Conservation (phyloP, 1,284 basidiomycete genomes). For the Stereum hirsutum region DNA sequence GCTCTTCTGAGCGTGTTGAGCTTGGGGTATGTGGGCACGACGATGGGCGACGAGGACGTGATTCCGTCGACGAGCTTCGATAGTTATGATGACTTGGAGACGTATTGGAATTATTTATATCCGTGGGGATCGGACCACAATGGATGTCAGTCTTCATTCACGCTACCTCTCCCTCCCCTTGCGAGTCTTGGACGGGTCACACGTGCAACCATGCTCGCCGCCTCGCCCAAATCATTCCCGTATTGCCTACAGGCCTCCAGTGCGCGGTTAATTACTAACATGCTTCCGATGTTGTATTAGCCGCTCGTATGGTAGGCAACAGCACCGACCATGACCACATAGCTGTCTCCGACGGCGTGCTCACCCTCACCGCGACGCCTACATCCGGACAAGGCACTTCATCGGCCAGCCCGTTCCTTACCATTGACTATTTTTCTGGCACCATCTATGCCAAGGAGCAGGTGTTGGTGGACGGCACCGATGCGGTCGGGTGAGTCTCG, state of each 20-base stretch:
- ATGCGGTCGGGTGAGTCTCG: background rate
- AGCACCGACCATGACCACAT: conserved; percentile 29
- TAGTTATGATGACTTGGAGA: conserved; percentile 25
- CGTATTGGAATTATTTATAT: conserved; percentile 32
- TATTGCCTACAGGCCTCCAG: too few species aligned
- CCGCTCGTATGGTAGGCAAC: conserved; percentile 32
- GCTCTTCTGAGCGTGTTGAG: too few species aligned
- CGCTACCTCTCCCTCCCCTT: background rate
- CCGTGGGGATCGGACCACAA: conserved; percentile 39
- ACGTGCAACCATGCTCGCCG: too few species aligned
- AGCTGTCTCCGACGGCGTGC: conserved; percentile 24
- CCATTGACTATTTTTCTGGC: conserved; percentile 8
- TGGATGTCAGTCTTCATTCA: conserved; percentile 22
- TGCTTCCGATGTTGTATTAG: conserved; percentile 11
- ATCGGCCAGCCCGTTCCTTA: conserved; percentile 23
- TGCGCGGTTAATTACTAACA: background rate
- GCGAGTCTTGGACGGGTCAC: too few species aligned
- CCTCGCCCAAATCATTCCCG: too few species aligned
- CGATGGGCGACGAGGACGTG: conserved; percentile 25
- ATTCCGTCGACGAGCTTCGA: conserved; percentile 30
- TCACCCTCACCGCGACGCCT: conserved; percentile 31
- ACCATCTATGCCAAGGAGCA: conserved; percentile 32
- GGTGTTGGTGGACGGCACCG: conserved; percentile 22
- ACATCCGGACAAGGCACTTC: conserved; percentile 31
- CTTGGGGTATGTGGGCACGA: too few species aligned